Evolutionary conservation across 768 basidiomycete species (phyloP).

Genomic region (Suillus brevipes): DNA sequence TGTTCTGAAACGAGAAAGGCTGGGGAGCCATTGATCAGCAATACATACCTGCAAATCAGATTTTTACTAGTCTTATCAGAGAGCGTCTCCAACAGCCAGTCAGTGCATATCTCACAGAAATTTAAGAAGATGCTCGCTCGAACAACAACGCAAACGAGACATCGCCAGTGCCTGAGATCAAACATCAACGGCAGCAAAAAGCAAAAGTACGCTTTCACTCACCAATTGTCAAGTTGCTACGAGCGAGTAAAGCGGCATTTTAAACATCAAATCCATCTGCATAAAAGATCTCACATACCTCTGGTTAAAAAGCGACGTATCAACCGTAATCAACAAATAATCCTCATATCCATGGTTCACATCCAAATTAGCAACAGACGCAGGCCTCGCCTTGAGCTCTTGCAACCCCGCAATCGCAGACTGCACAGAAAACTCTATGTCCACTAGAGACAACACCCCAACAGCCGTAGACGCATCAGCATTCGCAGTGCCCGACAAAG

Average conservation of each 20-base stretch:
- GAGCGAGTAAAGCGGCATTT: not conserved
- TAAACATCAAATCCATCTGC: conserved; percentile 3
- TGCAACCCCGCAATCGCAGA: conserved; percentile 63
- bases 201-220: conserved; percentile 3
- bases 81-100: no score
- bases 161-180: conserved; percentile 57
- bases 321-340: conserved; percentile 66
- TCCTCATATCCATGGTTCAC: conserved; percentile 67
- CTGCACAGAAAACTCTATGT: conserved; percentile 59
- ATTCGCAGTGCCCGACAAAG: conserved; percentile 54
- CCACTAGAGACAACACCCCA: conserved; percentile 56
- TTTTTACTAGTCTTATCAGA: not conserved
- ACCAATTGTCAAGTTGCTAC: conserved; percentile 41
- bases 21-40: not conserved
- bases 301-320: conserved; percentile 63
- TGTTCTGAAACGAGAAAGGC: not conserved
- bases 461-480: conserved; percentile 65
- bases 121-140: conserved; percentile 37
- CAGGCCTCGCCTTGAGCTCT: conserved; percentile 59
- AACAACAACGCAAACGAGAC: conserved; percentile 62
- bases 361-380: conserved; percentile 56
- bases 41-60: not conserved
- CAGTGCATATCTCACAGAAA: not conserved
- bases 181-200: conserved; percentile 20
- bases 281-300: conserved; percentile 39